A percentile compares a stretch with the other conserved stretches of the same genome.
Conservation (phyloP, 495 filamentous ascomycete species). For the Neurospora sp. region DNA sequence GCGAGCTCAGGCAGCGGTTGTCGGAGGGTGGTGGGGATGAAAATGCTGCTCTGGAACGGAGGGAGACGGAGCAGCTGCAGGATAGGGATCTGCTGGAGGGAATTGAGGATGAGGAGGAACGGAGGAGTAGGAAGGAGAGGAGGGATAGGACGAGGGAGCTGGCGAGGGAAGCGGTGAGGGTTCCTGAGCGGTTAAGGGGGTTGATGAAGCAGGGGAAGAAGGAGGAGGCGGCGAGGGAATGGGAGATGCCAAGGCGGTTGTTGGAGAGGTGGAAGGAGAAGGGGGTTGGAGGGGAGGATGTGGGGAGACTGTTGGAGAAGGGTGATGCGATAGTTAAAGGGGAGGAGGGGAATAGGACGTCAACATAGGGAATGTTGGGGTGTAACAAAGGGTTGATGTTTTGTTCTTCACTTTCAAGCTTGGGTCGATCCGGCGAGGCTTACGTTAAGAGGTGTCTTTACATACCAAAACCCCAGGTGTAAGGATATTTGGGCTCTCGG, state of each 20-base stretch:
- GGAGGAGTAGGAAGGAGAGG: conserved; percentile 42
- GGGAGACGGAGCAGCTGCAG: neutral
- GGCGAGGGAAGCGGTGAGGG: conserved; percentile 44
- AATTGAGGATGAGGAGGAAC: conserved; percentile 38
- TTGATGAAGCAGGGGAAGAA: conserved; percentile 53
- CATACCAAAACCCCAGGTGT: neutral
- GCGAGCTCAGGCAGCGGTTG: conserved; percentile 36
- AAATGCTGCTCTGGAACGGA: neutral
- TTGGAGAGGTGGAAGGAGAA: conserved; percentile 41
- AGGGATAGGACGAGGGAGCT: conserved; percentile 38
- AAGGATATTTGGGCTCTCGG: neutral
- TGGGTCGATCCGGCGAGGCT: neutral
- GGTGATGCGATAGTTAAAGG: conserved; percentile 38
- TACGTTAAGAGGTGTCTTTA: neutral
- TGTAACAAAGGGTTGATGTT: neutral
- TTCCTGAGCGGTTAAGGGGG: conserved; percentile 50
- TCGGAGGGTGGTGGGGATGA: conserved; percentile 15
- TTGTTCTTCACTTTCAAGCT: neutral
- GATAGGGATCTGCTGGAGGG: conserved; percentile 21
- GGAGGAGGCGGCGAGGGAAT: conserved; percentile 49
- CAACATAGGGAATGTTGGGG: neutral
- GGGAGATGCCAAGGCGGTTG: conserved; percentile 45
- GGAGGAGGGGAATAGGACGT: conserved; percentile 2
- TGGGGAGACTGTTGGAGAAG: conserved; percentile 38
- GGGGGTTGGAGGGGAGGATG: conserved; percentile 40